Conservation (phyloP, 768 basidiomycete genomes). For the Dentipellis sp. region DNA sequence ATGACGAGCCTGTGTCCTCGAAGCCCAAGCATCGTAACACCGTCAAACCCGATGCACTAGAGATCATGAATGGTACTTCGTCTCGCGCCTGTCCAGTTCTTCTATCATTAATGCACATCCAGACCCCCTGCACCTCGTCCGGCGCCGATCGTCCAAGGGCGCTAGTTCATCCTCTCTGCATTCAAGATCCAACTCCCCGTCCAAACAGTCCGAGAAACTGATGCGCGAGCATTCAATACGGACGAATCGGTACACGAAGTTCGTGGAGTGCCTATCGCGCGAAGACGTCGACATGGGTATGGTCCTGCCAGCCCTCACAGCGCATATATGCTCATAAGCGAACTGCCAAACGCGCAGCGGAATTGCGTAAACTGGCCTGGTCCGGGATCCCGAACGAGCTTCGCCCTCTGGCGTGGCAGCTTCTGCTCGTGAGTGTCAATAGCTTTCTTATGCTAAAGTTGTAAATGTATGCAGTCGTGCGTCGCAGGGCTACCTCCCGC, state of each 20-base stretch:
- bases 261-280: conserved; percentile 66
- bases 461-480: conserved; percentile 1
- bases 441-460: neutral
- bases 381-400: conserved; percentile 84
- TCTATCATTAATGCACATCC: neutral
- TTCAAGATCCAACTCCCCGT: conserved; percentile 10
- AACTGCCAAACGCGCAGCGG: conserved; percentile 33
- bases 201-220: conserved; percentile 32
- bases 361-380: conserved; percentile 90
- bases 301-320: conserved; percentile 17
- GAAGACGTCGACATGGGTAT: conserved; percentile 78
- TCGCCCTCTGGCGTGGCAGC: conserved; percentile 88
- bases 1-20: conserved; percentile 7
- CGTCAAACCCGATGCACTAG: conserved; percentile 14
- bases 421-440: conserved; percentile 64
- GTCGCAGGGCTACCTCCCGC: conserved; percentile 81
- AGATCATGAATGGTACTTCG: conserved; percentile 11
- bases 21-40: neutral
- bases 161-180: neutral
- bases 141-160: conserved; percentile 1
- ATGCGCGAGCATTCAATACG: conserved; percentile 70
- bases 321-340: neutral
- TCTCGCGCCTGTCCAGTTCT: neutral
- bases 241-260: conserved; percentile 71
- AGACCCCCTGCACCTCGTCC: conserved; percentile 13